These are phyloP conservation scores for Ophiostoma ulmi DNA, from an alignment of 2,329 filamentous ascomycete species.

Conservation along the genomic window DNA sequence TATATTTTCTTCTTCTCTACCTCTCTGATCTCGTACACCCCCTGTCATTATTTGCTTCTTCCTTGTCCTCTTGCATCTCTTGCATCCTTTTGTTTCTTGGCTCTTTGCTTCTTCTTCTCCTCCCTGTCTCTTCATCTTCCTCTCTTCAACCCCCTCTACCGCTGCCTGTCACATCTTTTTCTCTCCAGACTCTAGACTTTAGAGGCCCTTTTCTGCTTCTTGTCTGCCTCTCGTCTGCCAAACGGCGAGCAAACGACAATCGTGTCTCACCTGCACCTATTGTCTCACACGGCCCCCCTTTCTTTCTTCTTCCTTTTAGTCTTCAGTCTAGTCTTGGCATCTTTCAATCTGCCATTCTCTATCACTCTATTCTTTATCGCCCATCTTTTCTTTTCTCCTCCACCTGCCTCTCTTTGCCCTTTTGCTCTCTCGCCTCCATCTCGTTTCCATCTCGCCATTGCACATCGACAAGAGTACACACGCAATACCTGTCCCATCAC, in stretches of 20 bases:
- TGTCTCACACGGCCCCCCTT: conserved; percentile 18
- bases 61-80: neutral
- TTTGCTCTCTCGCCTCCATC: neutral
- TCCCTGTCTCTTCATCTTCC: neutral
- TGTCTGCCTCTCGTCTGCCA: conserved; percentile 8
- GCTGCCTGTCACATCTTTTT: neutral
- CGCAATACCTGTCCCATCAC: neutral
- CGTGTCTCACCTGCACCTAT: conserved; percentile 21
- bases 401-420: neutral
- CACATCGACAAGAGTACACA: neutral
- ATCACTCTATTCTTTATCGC: neutral
- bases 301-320: conserved; percentile 10
- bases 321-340: conserved; percentile 13
- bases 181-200: neutral
- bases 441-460: neutral
- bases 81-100: neutral
- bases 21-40: conserved; percentile 1
- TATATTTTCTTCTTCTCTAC: conserved; percentile 6
- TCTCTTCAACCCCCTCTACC: neutral
- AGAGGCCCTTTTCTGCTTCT: conserved; percentile 8
- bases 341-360: neutral
- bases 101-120: conserved; percentile 1
- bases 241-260: conserved; percentile 16
- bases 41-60: neutral
- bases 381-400: neutral